These are phyloP conservation scores for Calendula officinalis DNA, from an alignment of 129 eudicot species.

Conservation along the genomic window DNA sequence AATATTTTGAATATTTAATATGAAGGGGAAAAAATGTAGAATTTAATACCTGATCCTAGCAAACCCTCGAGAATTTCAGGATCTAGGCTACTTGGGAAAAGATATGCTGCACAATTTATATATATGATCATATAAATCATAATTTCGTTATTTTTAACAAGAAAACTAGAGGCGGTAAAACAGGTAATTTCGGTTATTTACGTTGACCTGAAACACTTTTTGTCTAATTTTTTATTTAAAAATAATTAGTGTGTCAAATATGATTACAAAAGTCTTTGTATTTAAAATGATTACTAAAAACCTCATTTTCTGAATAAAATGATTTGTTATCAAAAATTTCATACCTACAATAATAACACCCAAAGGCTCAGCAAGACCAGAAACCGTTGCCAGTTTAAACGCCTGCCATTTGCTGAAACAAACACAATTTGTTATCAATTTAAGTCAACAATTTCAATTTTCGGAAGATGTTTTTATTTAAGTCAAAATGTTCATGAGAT, in stretches of 20 bases:
- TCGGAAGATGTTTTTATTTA: neutral
- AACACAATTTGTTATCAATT: neutral
- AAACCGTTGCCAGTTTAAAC: conserved; percentile 90
- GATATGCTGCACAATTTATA: conserved; percentile 68
- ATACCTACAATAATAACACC: conserved; percentile 95
- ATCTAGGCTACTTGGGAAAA: conserved; percentile 81
- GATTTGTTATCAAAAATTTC: conserved; percentile 30
- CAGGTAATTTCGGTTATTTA: too few relatives aligned
- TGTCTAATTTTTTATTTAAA: neutral
- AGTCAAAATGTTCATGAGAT: neutral
- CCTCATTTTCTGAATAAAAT: neutral
- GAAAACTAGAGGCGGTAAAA: neutral
- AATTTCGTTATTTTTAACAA: neutral
- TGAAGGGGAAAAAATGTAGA: neutral
- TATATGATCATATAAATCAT: conserved; percentile 1
- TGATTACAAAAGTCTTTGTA: neutral
- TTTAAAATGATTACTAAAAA: neutral
- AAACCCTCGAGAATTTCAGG: conserved; percentile 98
- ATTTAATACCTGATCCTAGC: conserved; percentile 67
- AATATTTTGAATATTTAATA: neutral
- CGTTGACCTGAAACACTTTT: neutral
- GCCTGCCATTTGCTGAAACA: conserved; percentile 94
- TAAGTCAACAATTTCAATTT: conserved; percentile 9
- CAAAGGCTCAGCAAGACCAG: conserved; percentile 94
- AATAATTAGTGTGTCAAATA: neutral